Base-by-base conservation (phyloP, 169 alveolate species). In the Eimeria acervulina region DNA sequence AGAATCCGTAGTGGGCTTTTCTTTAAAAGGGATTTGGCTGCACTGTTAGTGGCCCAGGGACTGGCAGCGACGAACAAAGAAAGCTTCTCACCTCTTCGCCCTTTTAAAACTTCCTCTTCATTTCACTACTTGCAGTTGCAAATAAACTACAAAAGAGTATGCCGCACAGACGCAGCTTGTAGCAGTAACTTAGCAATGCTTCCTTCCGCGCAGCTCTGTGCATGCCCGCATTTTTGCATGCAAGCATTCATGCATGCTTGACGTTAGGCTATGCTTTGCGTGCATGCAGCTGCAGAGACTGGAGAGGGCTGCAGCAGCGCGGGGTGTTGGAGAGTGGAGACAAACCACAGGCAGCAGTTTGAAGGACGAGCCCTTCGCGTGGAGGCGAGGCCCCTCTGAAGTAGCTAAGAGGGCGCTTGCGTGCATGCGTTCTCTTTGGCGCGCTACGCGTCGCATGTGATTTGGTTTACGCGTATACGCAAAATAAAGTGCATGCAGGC, bases 271-370 rank as follows among this genome's bases (percentile, higher is more conserved):
- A 28, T 84, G 76, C 26, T 23, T 19, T 74, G 52, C 26, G 2
- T 80, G 36, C 51, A 15, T 84, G 76, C 92, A 84, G 92, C 76
- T 84, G 55, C 51, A 21, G 72, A 15, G 78, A 68, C 78, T 84
- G 76, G 55, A 84, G 52, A 84, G 91, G 76, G 76, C 23, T 6
- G 76, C 74, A 26, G 74, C 52, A 84, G 21, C 76, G 19, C 31
- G 40, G 38, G 31, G 31, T 4, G 76, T 52, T 42, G 92, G 92
- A 38, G 28, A 13, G 52, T 84, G 92, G 92, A 52, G 52, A 4
- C 70, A 55, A 42, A 78, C 5, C 26, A 42, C 28, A 42, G 87
- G n/a, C 87, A 40, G 21, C 36, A 6, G 15, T 28, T 15, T 59
- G 19, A 42, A 38, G 26, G 44, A 21, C 6, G 66, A 42, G 21